Evolutionary conservation across 2,329 filamentous ascomycete genomes (phyloP).

Genomic region (Huntiella omanensis): DNA sequence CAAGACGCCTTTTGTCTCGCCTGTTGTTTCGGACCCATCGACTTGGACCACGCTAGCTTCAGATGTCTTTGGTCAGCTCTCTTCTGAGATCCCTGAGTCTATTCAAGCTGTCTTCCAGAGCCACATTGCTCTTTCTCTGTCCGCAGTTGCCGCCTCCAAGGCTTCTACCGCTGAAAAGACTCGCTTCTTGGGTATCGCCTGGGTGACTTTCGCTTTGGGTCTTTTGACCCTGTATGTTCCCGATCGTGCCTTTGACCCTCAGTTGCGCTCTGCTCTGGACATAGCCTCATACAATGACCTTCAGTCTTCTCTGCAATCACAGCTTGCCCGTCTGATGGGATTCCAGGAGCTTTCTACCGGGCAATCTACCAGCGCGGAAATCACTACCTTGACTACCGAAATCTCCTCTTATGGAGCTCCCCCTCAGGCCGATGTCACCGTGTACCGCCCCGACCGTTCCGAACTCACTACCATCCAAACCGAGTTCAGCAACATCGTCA

Average conservation of each 20-base stretch:
- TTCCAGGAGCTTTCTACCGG: conserved; percentile 55
- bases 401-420: conserved; percentile 44
- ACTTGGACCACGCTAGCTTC: conserved; percentile 1
- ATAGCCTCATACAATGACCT: conserved; percentile 37
- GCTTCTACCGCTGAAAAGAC: conserved; percentile 14
- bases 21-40: not conserved
- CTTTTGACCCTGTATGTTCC: conserved; percentile 69
- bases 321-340: conserved; percentile 37
- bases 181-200: conserved; percentile 34
- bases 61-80: not conserved
- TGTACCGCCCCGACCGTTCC: conserved; percentile 53
- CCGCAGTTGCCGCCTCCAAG: conserved; percentile 23
- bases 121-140: conserved; percentile 27
- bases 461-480: conserved; percentile 56
- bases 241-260: conserved; percentile 70
- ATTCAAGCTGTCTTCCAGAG: conserved; percentile 17
- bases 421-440: conserved; percentile 41
- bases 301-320: conserved; percentile 32
- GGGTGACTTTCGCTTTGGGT: conserved; percentile 57
- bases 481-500: conserved; percentile 63
- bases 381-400: conserved; percentile 42
- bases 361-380: conserved; percentile 47
- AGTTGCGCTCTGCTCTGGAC: conserved; percentile 46
- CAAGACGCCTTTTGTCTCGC: not conserved
- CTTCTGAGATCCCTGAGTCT: conserved; percentile 5